Evolutionary conservation across 2,329 filamentous ascomycete species (phyloP).

Genomic region (Laburnicola sp.): DNA sequence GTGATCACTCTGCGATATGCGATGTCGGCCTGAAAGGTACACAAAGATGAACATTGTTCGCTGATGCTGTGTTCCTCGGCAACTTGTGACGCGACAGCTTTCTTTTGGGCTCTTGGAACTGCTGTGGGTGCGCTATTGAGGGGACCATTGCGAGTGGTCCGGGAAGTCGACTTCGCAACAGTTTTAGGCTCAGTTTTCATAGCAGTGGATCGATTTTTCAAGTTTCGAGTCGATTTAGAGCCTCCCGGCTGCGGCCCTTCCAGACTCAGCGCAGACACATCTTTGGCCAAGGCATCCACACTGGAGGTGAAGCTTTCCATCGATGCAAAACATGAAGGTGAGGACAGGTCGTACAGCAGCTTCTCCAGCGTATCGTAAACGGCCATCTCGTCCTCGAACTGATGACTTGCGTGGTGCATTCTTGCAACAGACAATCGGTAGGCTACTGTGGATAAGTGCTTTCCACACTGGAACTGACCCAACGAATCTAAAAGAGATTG

Average conservation of each 20-base stretch:
- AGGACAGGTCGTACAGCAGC: slow-evolving; percentile 49
- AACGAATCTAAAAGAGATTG: slow-evolving; percentile 60
- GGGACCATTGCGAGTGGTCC: slow-evolving; percentile 20
- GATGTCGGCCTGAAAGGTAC: slow-evolving; percentile 53
- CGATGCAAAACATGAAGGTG: slow-evolving; percentile 35
- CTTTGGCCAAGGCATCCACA: slow-evolving; percentile 46
- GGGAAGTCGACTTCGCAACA: slow-evolving; percentile 16
- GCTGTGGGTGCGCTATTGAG: slow-evolving; percentile 19
- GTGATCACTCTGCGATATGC: slow-evolving; percentile 56
- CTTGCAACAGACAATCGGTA: slow-evolving; percentile 55
- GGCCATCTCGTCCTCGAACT: slow-evolving; percentile 53
- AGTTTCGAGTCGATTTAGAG: slow-evolving; percentile 14
- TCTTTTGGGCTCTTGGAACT: slow-evolving; percentile 16
- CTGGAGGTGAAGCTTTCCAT: slow-evolving; percentile 29
- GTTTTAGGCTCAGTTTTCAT: slow-evolving; percentile 19
- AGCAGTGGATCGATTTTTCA: slow-evolving; percentile 30
- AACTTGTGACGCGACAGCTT: slow-evolving; percentile 9
- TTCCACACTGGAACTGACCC: slow-evolving; percentile 41
- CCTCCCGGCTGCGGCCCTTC: slow-evolving; percentile 17
- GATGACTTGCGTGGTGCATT: slow-evolving; percentile 52
- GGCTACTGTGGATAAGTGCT: slow-evolving; percentile 56
- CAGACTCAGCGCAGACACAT: slow-evolving; percentile 50
- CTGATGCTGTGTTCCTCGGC: slow-evolving; percentile 19
- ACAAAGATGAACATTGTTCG: slow-evolving; percentile 46
- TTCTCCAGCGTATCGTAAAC: slow-evolving; percentile 55